These are phyloP conservation scores for Pseudonitzschia multiseries DNA, from an alignment of 108 stramenopile species.

Conservation along the genomic window DNA sequence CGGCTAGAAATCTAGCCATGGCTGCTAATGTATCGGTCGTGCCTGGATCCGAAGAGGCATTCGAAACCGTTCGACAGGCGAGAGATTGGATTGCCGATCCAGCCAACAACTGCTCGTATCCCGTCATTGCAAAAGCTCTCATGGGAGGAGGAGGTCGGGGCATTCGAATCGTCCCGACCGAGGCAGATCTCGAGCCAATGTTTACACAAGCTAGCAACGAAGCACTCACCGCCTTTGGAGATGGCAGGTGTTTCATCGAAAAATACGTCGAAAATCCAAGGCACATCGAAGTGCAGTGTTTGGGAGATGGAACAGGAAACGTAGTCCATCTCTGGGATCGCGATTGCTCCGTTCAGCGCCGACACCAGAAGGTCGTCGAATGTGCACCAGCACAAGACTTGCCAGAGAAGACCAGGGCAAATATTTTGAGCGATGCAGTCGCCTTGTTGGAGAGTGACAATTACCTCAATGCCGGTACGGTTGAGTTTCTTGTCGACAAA, in stretches of 20 bases:
- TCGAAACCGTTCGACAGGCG: constrained; percentile 79
- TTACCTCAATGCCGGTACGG: constrained; percentile 94
- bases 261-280: constrained; percentile 90
- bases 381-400: constrained; percentile 88
- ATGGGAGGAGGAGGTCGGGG: constrained; percentile 97
- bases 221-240: constrained; percentile 91
- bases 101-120: constrained; percentile 75
- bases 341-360: constrained; percentile 97
- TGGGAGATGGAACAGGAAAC: constrained; percentile 93
- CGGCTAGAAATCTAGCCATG: constrained; percentile 87
- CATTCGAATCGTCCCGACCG: constrained; percentile 89
- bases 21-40: constrained; percentile 86
- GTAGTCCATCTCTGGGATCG: constrained; percentile 94
- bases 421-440: constrained; percentile 80
- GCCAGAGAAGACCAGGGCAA: constrained; percentile 58
- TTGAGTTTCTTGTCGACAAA: constrained; percentile 96
- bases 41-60: constrained; percentile 87
- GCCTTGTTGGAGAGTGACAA: constrained; percentile 69
- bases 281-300: constrained; percentile 96
- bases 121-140: constrained; percentile 95
- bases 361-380: constrained; percentile 98
- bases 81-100: constrained; percentile 73
- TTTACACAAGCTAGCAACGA: constrained; percentile 80
- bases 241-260: constrained; percentile 93
- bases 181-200: constrained; percentile 62